phyloP scores from a whole-genome alignment of 1,139 yeast genomes.

The Diutina pseudorugosa region DNA sequence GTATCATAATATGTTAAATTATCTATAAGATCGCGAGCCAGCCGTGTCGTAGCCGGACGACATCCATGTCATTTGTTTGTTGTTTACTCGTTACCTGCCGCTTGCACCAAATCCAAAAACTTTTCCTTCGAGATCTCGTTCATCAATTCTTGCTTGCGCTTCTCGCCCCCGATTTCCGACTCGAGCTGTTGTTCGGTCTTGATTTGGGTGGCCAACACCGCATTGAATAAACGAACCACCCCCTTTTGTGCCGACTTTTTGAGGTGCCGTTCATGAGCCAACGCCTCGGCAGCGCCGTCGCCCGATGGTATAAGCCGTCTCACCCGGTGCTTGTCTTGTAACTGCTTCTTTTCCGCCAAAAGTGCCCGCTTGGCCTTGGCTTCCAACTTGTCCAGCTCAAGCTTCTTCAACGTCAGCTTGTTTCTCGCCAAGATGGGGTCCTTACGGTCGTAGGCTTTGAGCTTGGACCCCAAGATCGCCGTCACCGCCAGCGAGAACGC shows the following conservation, averaged over 20 bases:
- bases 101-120: constrained; percentile 78
- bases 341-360: constrained; percentile 57
- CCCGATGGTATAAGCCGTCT: constrained; percentile 55
- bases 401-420: constrained; percentile 54
- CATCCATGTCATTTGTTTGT: background rate
- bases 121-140: constrained; percentile 81
- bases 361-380: constrained; percentile 68
- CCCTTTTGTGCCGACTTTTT: constrained; percentile 89
- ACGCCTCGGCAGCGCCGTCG: constrained; percentile 37
- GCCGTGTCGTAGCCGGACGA: background rate
- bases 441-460: constrained; percentile 77
- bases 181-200: constrained; percentile 34
- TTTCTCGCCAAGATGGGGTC: constrained; percentile 85
- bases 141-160: constrained; percentile 49
- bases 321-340: constrained; percentile 57
- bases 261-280: constrained; percentile 61
- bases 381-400: constrained; percentile 75
- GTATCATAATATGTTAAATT: background rate
- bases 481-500: constrained; percentile 73
- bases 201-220: constrained; percentile 74
- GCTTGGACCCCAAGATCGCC: constrained; percentile 73
- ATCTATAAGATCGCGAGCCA: background rate
- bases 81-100: constrained; percentile 40
- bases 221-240: constrained; percentile 85
- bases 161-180: constrained; percentile 22